Conservation (phyloP, 2,329 filamentous ascomycete species). For the Canariomyces notabilis region DNA sequence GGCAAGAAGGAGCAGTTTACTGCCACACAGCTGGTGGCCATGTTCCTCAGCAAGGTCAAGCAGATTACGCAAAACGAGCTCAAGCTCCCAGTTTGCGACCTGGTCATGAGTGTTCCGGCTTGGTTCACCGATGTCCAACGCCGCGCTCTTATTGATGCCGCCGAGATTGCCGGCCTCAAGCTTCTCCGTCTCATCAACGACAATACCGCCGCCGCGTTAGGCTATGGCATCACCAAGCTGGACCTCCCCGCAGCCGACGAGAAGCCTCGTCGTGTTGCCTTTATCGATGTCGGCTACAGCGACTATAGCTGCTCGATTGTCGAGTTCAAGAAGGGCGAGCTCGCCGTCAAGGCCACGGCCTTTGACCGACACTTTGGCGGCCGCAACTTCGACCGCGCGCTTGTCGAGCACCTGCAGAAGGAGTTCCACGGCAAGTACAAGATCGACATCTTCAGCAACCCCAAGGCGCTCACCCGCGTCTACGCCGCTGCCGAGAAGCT, state of each 20-base stretch:
- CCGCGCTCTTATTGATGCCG: slow-evolving; percentile 80
- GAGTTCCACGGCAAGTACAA: slow-evolving; percentile 99
- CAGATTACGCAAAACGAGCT: slow-evolving; percentile 81
- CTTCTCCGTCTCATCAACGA: slow-evolving; percentile 94
- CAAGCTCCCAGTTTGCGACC: slow-evolving; percentile 83
- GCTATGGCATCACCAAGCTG: slow-evolving; percentile 96
- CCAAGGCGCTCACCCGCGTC: slow-evolving; percentile 83
- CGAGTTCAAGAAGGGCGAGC: slow-evolving; percentile 95
- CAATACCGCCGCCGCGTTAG: slow-evolving; percentile 90
- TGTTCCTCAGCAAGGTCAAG: slow-evolving; percentile 95
- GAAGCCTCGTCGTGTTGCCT: slow-evolving; percentile 83
- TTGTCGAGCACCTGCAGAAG: slow-evolving; percentile 89
- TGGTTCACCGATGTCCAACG: slow-evolving; percentile 98
- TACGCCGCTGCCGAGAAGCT: slow-evolving; percentile 88
- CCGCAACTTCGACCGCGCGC: slow-evolving; percentile 90
- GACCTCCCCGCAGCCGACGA: slow-evolving; percentile 86
- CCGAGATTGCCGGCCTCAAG: slow-evolving; percentile 91
- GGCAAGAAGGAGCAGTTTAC: slow-evolving; percentile 95
- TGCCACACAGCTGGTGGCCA: slow-evolving; percentile 87
- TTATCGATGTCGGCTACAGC: slow-evolving; percentile 93
- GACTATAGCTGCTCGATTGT: slow-evolving; percentile 93
- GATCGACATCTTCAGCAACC: slow-evolving; percentile 87
- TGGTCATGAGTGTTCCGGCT: slow-evolving; percentile 88
- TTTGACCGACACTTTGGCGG: slow-evolving; percentile 97
- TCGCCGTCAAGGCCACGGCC: slow-evolving; percentile 85